Evolutionary conservation across 225 moss, liverwort and hornwort species (phyloP), one percentile per base, ranked within the genome.

Genomic region (Ulota crispa): DNA sequence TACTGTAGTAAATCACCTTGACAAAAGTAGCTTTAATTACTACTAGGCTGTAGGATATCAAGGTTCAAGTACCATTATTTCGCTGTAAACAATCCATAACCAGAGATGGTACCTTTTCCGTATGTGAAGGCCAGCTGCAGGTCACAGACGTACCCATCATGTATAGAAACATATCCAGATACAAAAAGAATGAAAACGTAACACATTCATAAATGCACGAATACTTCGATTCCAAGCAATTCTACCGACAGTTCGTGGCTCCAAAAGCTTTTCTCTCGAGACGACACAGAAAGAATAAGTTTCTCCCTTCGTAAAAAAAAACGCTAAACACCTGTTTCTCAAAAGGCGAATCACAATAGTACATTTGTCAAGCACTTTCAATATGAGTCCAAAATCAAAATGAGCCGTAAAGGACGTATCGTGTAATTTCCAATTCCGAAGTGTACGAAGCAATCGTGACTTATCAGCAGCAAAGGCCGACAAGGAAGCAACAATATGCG

Each of bases 91-190:
- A 84, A 50, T 9, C 80, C 80, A 65, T 77, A 85, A 75, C 82
- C 83, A 61, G 70, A 83, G 32, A 83, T 76, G 26, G 80, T 43
- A 50, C 82, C 59, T 37, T 72, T 86, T 67, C 26, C 79, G 72
- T 74, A 59, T 53, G 43, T 60, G 9, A 75, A 71, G 79, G 82
- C 72, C 69, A 77, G 77, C 84, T 89, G 84, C 67, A 71, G 16
- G 14, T 36, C 64, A 86, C 20, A 80, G 56, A 82, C 23, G 23
- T n/a, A 59, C 6, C 24, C n/a, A 75, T 71, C 66, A 55, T n/a
- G 27, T 27, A 81, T 26, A 9, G 74, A 53, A 24, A 67, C 66
- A 69, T 69, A 68, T 67, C 43, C 88, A 78, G 73, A 80, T 9
- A 41, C 69, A 83, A 23, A 79, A 77, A 2, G 9, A 16, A 56